Evolutionary conservation across 495 filamentous ascomycete genomes (phyloP).

Genomic region (Podospora comata): DNA sequence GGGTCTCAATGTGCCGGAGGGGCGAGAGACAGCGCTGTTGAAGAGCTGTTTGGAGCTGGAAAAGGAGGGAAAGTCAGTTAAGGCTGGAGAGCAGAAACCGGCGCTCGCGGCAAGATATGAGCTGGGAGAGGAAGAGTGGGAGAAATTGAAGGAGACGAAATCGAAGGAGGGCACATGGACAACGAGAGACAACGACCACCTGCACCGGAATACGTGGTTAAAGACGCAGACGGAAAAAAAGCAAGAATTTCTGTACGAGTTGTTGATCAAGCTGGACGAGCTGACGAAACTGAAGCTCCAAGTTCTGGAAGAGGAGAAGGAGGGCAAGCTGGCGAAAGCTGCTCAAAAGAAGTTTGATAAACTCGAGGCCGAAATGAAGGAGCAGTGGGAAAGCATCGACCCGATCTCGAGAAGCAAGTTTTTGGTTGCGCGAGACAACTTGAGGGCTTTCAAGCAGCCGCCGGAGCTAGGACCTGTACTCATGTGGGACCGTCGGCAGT

Average conservation of each 20-base stretch:
- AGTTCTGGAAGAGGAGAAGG: not conserved
- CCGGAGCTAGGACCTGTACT: constrained; percentile 43
- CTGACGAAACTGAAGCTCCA: not conserved
- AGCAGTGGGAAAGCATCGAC: constrained; percentile 24
- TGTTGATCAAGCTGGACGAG: constrained; percentile 9
- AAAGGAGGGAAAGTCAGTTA: not conserved
- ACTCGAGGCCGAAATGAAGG: constrained; percentile 9
- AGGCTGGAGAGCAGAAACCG: constrained; percentile 18
- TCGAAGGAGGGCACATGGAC: not conserved
- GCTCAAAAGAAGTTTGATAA: not conserved
- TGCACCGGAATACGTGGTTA: not conserved
- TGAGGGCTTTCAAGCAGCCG: constrained; percentile 38
- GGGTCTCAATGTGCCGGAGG: constrained; percentile 30
- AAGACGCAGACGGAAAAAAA: not conserved
- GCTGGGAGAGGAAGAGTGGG: not conserved
- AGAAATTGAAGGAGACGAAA: not conserved
- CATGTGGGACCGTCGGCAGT: constrained; percentile 59
- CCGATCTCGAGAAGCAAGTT: constrained; percentile 24
- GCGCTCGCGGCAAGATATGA: not conserved
- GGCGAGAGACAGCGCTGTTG: constrained; percentile 33
- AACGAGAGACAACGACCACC: not conserved
- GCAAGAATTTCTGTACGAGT: not conserved
- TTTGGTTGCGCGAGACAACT: constrained; percentile 45
- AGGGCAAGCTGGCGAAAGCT: not conserved
- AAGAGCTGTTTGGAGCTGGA: constrained; percentile 24